Evolutionary conservation across 768 basidiomycete species (phyloP), one percentile per base, ranked within the genome.

Genomic region (Lepiota subincarnata): DNA sequence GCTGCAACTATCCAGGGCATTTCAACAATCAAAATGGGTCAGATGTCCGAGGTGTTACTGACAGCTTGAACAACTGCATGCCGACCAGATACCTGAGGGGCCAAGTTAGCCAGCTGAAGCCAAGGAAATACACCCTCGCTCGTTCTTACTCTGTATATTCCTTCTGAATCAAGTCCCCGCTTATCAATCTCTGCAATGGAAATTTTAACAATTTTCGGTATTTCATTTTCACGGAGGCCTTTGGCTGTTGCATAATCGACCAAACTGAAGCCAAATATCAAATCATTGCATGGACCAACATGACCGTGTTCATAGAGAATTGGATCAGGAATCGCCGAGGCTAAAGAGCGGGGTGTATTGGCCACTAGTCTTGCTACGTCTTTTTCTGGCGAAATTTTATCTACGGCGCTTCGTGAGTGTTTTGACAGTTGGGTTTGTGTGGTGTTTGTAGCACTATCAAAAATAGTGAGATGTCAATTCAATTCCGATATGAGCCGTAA

Each of bases 211-310:
- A 95, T 88, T 67, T 83, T 88, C 0, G 94, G 94, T 28, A 89
- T 74, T 7, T 86, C 82, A 10, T 82, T 82, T 56, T 94, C 91
- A 14, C 70, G 73, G 14, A 91, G 70, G 39, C 81, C 81, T 57
- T 92, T 82, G 7, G 89, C 79, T 36, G 87, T 92, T 13, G 93
- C 90, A 63, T 97, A 96, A 63, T 95, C 93, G 37, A 87, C 84
- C 53, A 97, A 70, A 59, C 82, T 86, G 59, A 95, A 84, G 19
- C 93, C 94, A 64, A 96, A 97, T 31, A 95, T 89, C 20, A 97
- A 70, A 67, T 95, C 92, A 48, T 79, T 81, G 63, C 93, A 97
- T 64, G 85, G 83, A 20, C 94, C 94, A 20, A 96, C 87, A 56
- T 78, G 74, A 52, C 81, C 86, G 63, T 89, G 85, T 61, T 87